These are phyloP conservation scores for Coprinopsis strossmayeri DNA, from an alignment of 768 basidiomycete species.

Conservation along the genomic window DNA sequence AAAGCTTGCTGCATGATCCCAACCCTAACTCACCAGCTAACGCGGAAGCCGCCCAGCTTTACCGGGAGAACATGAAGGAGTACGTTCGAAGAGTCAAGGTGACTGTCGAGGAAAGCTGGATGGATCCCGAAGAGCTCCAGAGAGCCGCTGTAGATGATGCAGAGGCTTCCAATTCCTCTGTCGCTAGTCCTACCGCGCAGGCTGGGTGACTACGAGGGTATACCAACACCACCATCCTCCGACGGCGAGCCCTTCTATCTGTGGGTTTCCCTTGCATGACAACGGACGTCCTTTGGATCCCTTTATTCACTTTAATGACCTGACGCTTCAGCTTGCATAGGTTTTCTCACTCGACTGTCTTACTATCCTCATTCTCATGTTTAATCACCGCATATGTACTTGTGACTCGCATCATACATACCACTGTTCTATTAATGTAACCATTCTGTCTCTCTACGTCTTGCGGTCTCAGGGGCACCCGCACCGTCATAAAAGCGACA, in stretches of 20 bases:
- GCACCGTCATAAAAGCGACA: too few relatives aligned
- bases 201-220: not conserved
- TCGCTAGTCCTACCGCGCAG: not conserved
- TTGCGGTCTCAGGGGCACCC: too few relatives aligned
- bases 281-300: too few relatives aligned
- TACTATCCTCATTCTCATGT: not conserved
- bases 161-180: slow-evolving; percentile 9
- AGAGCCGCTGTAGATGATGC: slow-evolving; percentile 28
- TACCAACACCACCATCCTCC: too few relatives aligned
- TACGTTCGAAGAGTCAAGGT: slow-evolving; percentile 89
- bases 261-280: too few relatives aligned
- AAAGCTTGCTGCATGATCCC: slow-evolving; percentile 93
- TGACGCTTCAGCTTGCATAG: too few relatives aligned
- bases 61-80: slow-evolving; percentile 98
- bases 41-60: slow-evolving; percentile 95
- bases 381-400: not conserved
- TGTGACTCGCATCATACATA: not conserved
- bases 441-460: not conserved
- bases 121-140: slow-evolving; percentile 82
- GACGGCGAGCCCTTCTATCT: too few relatives aligned
- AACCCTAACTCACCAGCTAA: slow-evolving; percentile 99
- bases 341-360: too few relatives aligned
- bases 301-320: too few relatives aligned
- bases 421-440: not conserved
- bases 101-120: slow-evolving; percentile 93